phyloP scores from a whole-genome alignment of 208 protist genomes.

The Naegleria gruberi region DNA sequence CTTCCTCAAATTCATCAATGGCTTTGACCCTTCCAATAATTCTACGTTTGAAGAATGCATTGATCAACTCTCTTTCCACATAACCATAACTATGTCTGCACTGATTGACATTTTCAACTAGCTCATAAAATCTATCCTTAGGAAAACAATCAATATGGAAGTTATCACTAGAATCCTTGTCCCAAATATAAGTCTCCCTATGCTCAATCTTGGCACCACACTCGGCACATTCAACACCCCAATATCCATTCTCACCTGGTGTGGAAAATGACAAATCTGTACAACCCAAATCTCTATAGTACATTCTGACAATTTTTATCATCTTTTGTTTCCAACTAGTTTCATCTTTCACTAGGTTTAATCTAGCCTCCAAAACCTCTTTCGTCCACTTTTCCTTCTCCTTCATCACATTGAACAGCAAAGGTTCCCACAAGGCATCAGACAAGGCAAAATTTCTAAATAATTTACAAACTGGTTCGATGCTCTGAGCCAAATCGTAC shows the following conservation, averaged over 20 bases:
- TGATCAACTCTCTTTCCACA: neutral
- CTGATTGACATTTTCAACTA: neutral
- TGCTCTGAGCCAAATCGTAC: neutral
- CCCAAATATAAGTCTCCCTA: neutral
- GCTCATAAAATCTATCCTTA: neutral
- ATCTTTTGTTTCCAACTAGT: neutral
- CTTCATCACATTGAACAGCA: neutral
- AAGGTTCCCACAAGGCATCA: neutral
- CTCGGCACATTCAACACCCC: neutral
- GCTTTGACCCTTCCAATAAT: neutral
- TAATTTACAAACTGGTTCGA: neutral
- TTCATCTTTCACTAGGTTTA: no score
- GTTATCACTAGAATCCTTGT: neutral
- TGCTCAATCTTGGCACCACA: neutral
- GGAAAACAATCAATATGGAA: neutral
- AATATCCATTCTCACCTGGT: neutral
- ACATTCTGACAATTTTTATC: neutral
- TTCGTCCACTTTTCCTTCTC: neutral
- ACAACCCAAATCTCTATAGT: neutral
- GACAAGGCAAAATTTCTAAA: neutral
- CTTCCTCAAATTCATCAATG: neutral
- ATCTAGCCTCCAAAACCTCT: no score
- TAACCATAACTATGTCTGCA: neutral
- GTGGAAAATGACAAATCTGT: neutral
- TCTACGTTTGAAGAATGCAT: neutral